These are phyloP conservation scores for Thalassiosira livingstoniorum DNA, from an alignment of 352 stramenopile species.

Conservation along the genomic window DNA sequence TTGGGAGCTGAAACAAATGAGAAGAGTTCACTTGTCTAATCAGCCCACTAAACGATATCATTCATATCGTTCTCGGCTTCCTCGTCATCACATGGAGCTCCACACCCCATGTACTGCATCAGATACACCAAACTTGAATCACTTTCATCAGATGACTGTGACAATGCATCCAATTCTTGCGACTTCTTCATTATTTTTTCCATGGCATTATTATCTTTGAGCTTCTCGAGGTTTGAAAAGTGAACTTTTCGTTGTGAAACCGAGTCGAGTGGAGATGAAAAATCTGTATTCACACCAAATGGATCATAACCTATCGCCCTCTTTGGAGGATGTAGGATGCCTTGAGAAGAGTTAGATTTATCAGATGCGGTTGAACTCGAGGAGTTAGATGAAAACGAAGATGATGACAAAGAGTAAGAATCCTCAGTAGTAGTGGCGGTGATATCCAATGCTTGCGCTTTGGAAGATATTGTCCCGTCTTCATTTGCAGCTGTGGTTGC, in stretches of 20 bases:
- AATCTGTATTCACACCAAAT: constrained; percentile 35
- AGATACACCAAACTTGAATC: constrained; percentile 7
- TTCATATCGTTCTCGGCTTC: too few relatives aligned
- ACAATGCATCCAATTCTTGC: neutral
- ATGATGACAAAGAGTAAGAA: constrained; percentile 9
- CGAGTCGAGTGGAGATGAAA: neutral
- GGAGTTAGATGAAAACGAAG: constrained; percentile 15
- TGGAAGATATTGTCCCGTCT: neutral
- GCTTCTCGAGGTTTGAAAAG: constrained; percentile 19
- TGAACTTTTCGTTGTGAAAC: neutral
- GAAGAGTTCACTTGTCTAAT: neutral
- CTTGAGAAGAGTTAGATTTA: constrained; percentile 21
- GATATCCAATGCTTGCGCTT: neutral
- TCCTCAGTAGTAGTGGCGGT: neutral
- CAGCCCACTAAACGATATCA: neutral
- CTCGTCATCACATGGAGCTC: neutral
- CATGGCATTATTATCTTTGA: constrained; percentile 4
- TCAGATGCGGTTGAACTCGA: constrained; percentile 6
- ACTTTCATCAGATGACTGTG: constrained; percentile 21
- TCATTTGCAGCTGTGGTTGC: neutral
- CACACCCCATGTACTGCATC: constrained; percentile 10
- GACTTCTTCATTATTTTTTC: neutral
- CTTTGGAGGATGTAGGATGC: constrained; percentile 33
- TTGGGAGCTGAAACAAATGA: neutral
- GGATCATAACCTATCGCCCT: constrained; percentile 37